A percentile compares a stretch with the other conserved stretches of the same genome.
Conservation (phyloP, 2,329 filamentous ascomycete genomes). For the Rhexocercosporidium sp. region DNA sequence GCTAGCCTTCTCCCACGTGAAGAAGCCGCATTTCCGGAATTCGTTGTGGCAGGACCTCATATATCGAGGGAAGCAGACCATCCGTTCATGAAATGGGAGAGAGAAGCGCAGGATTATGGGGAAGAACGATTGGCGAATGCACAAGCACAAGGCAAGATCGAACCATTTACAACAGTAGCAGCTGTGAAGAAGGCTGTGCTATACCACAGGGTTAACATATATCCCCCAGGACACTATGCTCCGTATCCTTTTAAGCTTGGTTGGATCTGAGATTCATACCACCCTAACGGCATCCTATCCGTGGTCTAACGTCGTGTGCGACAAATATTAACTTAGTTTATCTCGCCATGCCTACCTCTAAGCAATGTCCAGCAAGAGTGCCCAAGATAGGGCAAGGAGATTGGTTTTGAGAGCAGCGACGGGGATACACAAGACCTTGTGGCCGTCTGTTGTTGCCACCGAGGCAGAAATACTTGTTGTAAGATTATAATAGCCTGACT, state of each 20-base stretch:
- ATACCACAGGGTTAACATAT: slow-evolving; percentile 18
- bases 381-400: slow-evolving; percentile 23
- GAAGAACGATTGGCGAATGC: slow-evolving; percentile 22
- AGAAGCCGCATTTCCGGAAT: slow-evolving; percentile 32
- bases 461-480: no score
- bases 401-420: slow-evolving; percentile 23
- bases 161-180: slow-evolving; percentile 24
- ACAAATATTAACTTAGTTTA: slow-evolving; percentile 27
- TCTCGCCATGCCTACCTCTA: slow-evolving; percentile 18
- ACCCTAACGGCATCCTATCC: slow-evolving; percentile 20
- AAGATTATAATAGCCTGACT: no score
- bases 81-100: slow-evolving; percentile 29
- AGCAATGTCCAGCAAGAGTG: slow-evolving; percentile 3
- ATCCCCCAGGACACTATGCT: slow-evolving; percentile 22
- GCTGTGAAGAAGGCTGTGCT: slow-evolving; percentile 26
- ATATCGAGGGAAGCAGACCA: slow-evolving; percentile 26
- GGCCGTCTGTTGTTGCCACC: no score
- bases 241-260: slow-evolving; percentile 26
- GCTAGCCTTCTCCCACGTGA: slow-evolving; percentile 30
- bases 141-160: slow-evolving; percentile 23
- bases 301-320: slow-evolving; percentile 23
- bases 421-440: no score
- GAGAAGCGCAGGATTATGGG: slow-evolving; percentile 23
- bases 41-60: slow-evolving; percentile 23
- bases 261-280: slow-evolving; percentile 27